Percentiles rank a stretch among this genome's conserved stretches.
Evolutionary conservation across 352 stramenopile species (phyloP).

Genomic region (Globisporangium carolinianum): DNA sequence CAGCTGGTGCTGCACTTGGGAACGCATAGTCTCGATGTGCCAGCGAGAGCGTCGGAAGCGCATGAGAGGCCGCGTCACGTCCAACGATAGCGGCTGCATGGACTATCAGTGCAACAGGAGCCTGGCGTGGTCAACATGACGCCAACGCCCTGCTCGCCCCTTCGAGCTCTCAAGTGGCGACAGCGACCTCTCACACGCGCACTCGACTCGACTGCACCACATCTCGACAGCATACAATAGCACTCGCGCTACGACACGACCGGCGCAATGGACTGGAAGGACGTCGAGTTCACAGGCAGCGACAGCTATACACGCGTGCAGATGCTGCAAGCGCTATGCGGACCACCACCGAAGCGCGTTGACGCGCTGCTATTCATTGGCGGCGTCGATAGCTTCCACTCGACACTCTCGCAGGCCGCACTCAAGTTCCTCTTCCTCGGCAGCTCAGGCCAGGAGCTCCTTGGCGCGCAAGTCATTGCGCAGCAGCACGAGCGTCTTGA

Average conservation of each 20-base stretch:
- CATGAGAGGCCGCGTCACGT: too few species aligned
- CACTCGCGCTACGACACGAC: background rate
- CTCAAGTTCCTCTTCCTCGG: constrained; percentile 78
- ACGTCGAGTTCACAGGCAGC: constrained; percentile 44
- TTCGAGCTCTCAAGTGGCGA: too few species aligned
- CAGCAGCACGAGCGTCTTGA: constrained; percentile 61
- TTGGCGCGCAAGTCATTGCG: constrained; percentile 67
- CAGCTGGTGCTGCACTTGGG: too few species aligned
- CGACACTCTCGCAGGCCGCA: constrained; percentile 44
- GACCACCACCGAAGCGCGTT: constrained; percentile 10
- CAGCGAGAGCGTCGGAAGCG: too few species aligned
- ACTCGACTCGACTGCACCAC: too few species aligned
- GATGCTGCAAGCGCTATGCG: constrained; percentile 44
- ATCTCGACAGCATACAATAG: background rate
- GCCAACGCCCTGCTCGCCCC: too few species aligned
- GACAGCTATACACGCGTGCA: constrained; percentile 53
- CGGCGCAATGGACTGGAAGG: constrained; percentile 35
- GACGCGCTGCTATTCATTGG: constrained; percentile 64
- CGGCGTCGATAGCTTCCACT: constrained; percentile 65
- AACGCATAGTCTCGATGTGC: too few species aligned
- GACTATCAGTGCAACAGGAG: too few species aligned
- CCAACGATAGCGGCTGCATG: too few species aligned
- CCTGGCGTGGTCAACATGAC: too few species aligned
- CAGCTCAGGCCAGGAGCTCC: constrained; percentile 57
- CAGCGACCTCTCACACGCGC: background rate